Percentiles rank a stretch among this genome's conserved stretches.
Conservation (phyloP, 352 stramenopile species). For the Pythium phragmitis region DNA sequence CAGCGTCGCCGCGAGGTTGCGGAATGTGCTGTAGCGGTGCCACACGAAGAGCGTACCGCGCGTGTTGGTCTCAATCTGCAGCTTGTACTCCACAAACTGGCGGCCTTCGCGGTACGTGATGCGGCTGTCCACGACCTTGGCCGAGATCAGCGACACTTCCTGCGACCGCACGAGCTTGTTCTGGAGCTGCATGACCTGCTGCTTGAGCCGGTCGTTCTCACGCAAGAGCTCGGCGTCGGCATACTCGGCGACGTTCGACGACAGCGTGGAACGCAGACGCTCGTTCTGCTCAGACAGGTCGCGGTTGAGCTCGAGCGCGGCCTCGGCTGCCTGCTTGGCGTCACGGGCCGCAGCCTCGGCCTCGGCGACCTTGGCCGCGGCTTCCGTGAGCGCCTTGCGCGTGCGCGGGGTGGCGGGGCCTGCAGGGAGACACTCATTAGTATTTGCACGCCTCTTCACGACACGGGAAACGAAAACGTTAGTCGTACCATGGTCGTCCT, state of each 20-base stretch:
- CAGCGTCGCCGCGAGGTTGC: slow-evolving; percentile 38
- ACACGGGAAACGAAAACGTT: neutral
- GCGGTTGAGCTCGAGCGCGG: slow-evolving; percentile 34
- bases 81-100: slow-evolving; percentile 55
- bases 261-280: slow-evolving; percentile 31
- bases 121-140: slow-evolving; percentile 38
- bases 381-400: slow-evolving; percentile 63
- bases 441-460: neutral
- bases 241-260: slow-evolving; percentile 36
- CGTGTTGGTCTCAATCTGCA: slow-evolving; percentile 46
- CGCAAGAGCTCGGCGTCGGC: slow-evolving; percentile 33
- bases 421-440: slow-evolving; percentile 6
- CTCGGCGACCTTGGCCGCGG: slow-evolving; percentile 71
- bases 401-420: slow-evolving; percentile 62
- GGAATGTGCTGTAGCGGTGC: slow-evolving; percentile 52
- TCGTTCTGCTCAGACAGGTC: slow-evolving; percentile 36
- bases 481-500: slow-evolving; percentile 39
- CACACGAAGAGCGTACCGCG: slow-evolving; percentile 44
- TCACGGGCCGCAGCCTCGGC: slow-evolving; percentile 69
- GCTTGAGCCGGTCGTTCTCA: slow-evolving; percentile 36
- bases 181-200: slow-evolving; percentile 39
- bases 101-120: slow-evolving; percentile 36
- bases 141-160: slow-evolving; percentile 35
- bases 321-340: slow-evolving; percentile 47
- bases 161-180: slow-evolving; percentile 42